These are phyloP conservation scores for Cudoniella acicularis DNA, from an alignment of 495 filamentous ascomycete species.

Conservation along the genomic window DNA sequence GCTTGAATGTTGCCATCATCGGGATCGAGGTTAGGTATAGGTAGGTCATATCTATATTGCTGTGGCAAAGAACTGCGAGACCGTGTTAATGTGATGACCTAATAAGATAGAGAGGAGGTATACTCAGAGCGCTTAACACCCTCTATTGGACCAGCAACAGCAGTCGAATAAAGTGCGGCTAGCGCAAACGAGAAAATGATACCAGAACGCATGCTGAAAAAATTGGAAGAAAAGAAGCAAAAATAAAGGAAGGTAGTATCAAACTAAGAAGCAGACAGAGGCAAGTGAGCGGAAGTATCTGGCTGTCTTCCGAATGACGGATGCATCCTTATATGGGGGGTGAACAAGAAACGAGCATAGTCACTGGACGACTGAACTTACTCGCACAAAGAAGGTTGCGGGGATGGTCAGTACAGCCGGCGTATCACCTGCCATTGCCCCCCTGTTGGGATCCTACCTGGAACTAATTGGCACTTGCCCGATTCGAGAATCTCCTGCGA, in stretches of 20 bases:
- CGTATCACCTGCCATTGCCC: not conserved
- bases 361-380: too few species aligned
- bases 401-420: not conserved
- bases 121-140: constrained; percentile 1
- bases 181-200: constrained; percentile 13
- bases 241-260: constrained; percentile 14
- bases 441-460: not conserved
- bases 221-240: constrained; percentile 3
- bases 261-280: constrained; percentile 4
- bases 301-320: not conserved
- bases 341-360: too few species aligned
- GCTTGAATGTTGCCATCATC: not conserved
- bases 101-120: not conserved
- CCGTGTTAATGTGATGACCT: too few species aligned
- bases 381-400: not conserved
- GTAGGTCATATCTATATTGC: not conserved
- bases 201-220: constrained; percentile 21
- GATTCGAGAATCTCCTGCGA: not conserved
- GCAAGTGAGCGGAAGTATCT: not conserved
- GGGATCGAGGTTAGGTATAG: not conserved
- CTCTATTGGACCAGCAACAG: constrained; percentile 14
- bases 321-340: constrained; percentile 6
- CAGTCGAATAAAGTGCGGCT: constrained; percentile 16
- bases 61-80: not conserved
- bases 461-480: not conserved